Base-by-base conservation (phyloP, 768 basidiomycete genomes). In the Amanita rubescens region DNA sequence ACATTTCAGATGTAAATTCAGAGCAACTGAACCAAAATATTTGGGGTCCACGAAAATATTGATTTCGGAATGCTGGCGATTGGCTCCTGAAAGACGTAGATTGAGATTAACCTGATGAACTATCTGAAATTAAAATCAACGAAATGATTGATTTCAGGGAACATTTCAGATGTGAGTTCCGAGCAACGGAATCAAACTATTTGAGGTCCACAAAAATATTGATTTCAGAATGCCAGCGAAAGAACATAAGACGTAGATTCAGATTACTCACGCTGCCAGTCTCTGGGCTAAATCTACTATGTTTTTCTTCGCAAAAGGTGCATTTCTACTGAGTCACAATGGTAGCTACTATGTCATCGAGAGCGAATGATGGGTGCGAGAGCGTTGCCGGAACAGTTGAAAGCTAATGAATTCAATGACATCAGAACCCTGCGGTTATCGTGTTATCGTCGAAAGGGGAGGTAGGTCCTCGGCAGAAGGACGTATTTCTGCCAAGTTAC, bases 371-470 rank as follows among this genome's bases (percentile, higher is more conserved):
- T 19, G 39, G 39, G 39, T 19, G 39, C 3, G 39, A 41, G 39
- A 41, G 39, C 39, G 19, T 41, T 41, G 39, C 39, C 4, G 39
- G 59, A 55, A 3, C 35, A 58, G 32, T 49, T 57, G 1, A 30
- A 43, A 43, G 41, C 41, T 19, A 43, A 25, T 43, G 41, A 43
- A 25, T 43, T 43, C 24, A 30, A 30, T 30, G 41, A 45, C 15
- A 15, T 45, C 27, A 45, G 44, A 45, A 45, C 44, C 44, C 14
- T 30, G 27, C 27, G 27, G 27, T 30, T 30, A 30, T n/a, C n/a
- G n/a, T n/a, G 19, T 41, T 20, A 41, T 43, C 19, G 41, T 43
- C 41, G 19, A 43, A 43, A 43, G 35, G 35, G 41, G 41, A 43
- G 41, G 41, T 19, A 43, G 41, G 41, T 12, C 17, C 41, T 43